Evolutionary conservation across 768 basidiomycete genomes (phyloP).

Genomic region (Agrocybe praecox): DNA sequence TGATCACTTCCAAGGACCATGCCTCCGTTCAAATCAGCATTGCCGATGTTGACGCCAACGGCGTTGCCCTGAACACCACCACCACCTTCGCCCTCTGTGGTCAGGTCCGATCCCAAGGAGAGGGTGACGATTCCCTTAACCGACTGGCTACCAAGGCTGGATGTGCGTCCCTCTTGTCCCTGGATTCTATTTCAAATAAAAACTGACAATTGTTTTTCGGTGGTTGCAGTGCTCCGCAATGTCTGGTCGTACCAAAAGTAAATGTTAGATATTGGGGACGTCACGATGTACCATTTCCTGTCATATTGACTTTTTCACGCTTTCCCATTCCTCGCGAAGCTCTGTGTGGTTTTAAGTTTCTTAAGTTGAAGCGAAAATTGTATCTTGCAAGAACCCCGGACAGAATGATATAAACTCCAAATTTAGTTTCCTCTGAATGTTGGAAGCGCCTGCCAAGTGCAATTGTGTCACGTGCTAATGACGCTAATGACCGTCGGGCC

Average conservation of each 20-base stretch:
- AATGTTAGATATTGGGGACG: slow-evolving; percentile 28
- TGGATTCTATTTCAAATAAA: slow-evolving; percentile 2
- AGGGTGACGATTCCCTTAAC: slow-evolving; percentile 97
- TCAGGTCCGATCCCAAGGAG: slow-evolving; percentile 91
- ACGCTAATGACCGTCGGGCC: too few species aligned
- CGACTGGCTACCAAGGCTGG: slow-evolving; percentile 94
- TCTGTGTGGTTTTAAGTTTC: not conserved
- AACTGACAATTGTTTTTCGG: not conserved
- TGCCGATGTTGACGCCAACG: slow-evolving; percentile 90
- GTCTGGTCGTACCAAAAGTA: slow-evolving; percentile 97
- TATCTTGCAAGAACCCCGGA: not conserved
- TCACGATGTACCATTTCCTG: slow-evolving; percentile 20
- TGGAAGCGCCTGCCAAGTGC: not conserved
- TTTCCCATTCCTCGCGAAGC: not conserved
- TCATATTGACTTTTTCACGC: slow-evolving; percentile 13
- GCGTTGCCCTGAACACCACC: slow-evolving; percentile 74
- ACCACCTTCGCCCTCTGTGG: slow-evolving; percentile 96
- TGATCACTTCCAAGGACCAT: slow-evolving; percentile 99
- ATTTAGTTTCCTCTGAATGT: not conserved
- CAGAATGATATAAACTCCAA: not conserved
- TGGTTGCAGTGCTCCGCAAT: slow-evolving; percentile 81
- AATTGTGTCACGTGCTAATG: slow-evolving; percentile 16
- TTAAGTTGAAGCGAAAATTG: not conserved
- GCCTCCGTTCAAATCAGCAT: slow-evolving; percentile 97
- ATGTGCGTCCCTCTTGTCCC: slow-evolving; percentile 57